phyloP scores from a whole-genome alignment of 306 rosid species.

The Medicago ruthenica region DNA sequence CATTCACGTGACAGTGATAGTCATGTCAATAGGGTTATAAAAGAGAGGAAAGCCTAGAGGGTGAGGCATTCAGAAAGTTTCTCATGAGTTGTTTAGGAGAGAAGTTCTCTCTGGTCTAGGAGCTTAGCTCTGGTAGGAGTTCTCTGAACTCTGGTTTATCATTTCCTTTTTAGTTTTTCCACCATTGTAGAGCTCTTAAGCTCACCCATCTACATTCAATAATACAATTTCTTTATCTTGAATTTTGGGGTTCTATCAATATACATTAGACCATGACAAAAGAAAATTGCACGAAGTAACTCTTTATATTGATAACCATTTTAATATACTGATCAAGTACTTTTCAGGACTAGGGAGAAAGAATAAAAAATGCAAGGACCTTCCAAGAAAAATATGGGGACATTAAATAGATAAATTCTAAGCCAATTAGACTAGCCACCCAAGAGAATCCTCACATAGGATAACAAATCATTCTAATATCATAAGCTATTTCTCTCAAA shows the following conservation, averaged over 20 bases:
- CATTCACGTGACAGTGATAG: no score
- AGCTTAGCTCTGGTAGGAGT: no score
- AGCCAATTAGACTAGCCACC: slow-evolving; percentile 19
- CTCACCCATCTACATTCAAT: no score
- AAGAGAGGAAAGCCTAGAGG: no score
- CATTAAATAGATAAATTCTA: slow-evolving; percentile 8
- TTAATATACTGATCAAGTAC: slow-evolving; percentile 14
- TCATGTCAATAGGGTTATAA: no score
- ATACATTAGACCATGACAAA: slow-evolving; percentile 2
- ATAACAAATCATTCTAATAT: slow-evolving; percentile 11
- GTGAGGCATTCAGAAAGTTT: no score
- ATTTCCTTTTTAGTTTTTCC: no score
- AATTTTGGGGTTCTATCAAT: background rate
- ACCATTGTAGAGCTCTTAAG: no score
- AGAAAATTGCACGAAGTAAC: background rate
- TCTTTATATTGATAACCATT: slow-evolving; percentile 23
- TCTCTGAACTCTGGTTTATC: no score
- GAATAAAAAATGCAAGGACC: slow-evolving; percentile 24
- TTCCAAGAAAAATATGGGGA: background rate
- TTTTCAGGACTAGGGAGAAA: slow-evolving; percentile 13
- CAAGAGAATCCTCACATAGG: background rate
- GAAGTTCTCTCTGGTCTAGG: no score
- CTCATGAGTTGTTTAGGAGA: no score
- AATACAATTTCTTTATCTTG: no score
- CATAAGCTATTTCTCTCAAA: slow-evolving; percentile 1